A percentile compares a stretch with the other conserved stretches of the same genome.
Evolutionary conservation across 805 yeast genomes (phyloP).

Genomic region (Saccharomyces mikatae): DNA sequence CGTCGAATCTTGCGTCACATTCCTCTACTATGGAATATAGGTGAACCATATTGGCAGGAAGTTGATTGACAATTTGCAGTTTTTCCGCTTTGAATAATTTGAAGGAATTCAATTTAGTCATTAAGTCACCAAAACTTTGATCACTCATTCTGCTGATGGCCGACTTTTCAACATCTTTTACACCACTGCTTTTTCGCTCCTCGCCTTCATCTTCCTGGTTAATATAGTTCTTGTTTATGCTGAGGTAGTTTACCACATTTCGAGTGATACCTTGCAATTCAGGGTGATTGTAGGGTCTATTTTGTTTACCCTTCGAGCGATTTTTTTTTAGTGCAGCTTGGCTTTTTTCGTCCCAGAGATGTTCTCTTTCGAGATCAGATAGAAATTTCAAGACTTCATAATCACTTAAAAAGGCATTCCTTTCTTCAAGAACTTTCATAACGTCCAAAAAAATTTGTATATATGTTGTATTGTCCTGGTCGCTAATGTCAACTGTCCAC

Average conservation of each 20-base stretch:
- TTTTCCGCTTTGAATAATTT: conserved; percentile 74
- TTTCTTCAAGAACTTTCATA: conserved; percentile 39
- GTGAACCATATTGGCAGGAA: conserved; percentile 74
- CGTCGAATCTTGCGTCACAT: conserved; percentile 78
- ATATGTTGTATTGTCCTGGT: neutral
- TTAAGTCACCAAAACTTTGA: conserved; percentile 24
- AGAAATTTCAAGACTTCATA: conserved; percentile 48
- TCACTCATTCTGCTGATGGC: conserved; percentile 27
- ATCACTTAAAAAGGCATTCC: conserved; percentile 50
- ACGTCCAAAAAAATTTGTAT: neutral
- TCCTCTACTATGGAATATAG: conserved; percentile 81
- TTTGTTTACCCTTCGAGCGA: conserved; percentile 21
- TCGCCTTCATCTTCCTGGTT: conserved; percentile 16
- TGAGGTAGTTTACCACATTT: conserved; percentile 27
- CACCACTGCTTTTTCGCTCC: conserved; percentile 3
- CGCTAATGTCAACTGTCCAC: neutral
- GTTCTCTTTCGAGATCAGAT: conserved; percentile 33
- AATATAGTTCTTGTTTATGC: conserved; percentile 13
- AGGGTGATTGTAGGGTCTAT: conserved; percentile 28
- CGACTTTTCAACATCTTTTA: conserved; percentile 11
- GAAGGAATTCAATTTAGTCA: conserved; percentile 31
- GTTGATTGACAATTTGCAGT: conserved; percentile 70
- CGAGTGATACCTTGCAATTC: conserved; percentile 31
- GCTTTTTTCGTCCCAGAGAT: conserved; percentile 30
- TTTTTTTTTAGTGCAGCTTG: conserved; percentile 9